Evolutionary conservation across 2,329 filamentous ascomycete species (phyloP).

Genomic region (Coniella lustricola): DNA sequence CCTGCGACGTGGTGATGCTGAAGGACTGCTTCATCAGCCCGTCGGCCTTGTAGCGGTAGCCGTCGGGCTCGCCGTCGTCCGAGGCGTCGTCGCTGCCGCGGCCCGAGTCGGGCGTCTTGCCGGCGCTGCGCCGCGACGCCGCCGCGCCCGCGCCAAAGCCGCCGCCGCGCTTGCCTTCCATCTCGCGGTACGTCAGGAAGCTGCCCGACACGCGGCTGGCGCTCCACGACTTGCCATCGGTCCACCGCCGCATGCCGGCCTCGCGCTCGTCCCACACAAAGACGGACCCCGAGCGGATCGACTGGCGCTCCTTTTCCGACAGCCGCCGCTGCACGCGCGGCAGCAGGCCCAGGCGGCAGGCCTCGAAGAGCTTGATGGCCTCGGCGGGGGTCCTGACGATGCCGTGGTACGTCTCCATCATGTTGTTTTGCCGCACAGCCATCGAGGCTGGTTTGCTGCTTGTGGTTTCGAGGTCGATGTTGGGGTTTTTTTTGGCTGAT

Average conservation of each 20-base stretch:
- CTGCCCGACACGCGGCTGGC: conserved; percentile 95
- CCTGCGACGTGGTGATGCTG: conserved; percentile 85
- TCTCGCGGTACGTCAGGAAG: conserved; percentile 94
- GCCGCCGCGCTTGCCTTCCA: conserved; percentile 95
- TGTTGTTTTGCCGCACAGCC: conserved; percentile 21
- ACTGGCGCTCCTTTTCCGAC: conserved; percentile 94
- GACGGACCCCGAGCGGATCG: conserved; percentile 91
- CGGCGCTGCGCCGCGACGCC: conserved; percentile 47
- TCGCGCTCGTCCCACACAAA: conserved; percentile 99
- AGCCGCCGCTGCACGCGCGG: conserved; percentile 87
- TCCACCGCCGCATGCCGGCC: conserved; percentile 97
- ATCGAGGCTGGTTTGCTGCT: background rate
- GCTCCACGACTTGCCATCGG: conserved; percentile 98
- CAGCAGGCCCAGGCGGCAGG: conserved; percentile 80
- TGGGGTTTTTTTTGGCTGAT: background rate
- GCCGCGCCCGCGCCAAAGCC: conserved; percentile 46
- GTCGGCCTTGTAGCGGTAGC: conserved; percentile 91
- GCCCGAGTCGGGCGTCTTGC: conserved; percentile 77
- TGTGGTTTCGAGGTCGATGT: background rate
- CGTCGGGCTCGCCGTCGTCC: conserved; percentile 77
- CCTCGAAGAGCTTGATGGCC: conserved; percentile 97
- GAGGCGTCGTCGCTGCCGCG: conserved; percentile 79
- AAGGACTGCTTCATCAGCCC: conserved; percentile 99
- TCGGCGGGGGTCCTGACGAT: conserved; percentile 92
- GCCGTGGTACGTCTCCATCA: conserved; percentile 95